A percentile compares a stretch with the other conserved stretches of the same genome.
Evolutionary conservation across 768 basidiomycete species (phyloP).

Genomic region (Lactarius quietus): DNA sequence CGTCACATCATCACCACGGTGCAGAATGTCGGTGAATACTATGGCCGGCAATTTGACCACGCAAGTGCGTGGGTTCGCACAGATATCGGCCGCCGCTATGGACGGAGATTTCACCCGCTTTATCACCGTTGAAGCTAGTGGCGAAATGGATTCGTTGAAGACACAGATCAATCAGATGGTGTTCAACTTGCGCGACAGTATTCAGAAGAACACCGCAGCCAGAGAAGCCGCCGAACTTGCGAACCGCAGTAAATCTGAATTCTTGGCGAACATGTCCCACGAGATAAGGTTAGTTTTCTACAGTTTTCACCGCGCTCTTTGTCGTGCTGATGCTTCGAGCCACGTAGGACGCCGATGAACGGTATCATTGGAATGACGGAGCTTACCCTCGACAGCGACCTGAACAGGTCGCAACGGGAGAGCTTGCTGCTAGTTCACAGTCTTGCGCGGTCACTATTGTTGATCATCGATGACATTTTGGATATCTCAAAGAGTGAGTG

Average conservation of each 20-base stretch:
- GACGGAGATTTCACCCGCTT: constrained; percentile 98
- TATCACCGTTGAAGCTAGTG: constrained; percentile 97
- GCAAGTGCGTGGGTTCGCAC: constrained; percentile 97
- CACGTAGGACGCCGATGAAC: constrained; percentile 94
- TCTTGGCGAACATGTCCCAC: constrained; percentile 98
- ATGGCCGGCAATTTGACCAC: constrained; percentile 98
- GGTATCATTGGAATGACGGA: constrained; percentile 99
- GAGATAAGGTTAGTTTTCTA: constrained; percentile 77
- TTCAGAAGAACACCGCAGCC: constrained; percentile 98
- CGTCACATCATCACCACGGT: neutral
- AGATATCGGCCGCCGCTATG: constrained; percentile 97
- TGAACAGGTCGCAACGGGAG: constrained; percentile 92
- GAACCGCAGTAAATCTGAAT: constrained; percentile 96
- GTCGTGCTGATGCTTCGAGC: neutral
- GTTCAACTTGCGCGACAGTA: constrained; percentile 91
- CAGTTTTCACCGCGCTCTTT: neutral
- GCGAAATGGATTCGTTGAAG: constrained; percentile 99
- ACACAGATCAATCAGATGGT: constrained; percentile 99
- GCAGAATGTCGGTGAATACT: constrained; percentile 90
- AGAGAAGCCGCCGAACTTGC: constrained; percentile 96
- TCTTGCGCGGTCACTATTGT: constrained; percentile 83
- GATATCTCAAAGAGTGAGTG: constrained; percentile 98
- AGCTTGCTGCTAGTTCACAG: constrained; percentile 94
- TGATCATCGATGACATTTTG: constrained; percentile 99
- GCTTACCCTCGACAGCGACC: constrained; percentile 91